Evolutionary conservation across 345 rosid genomes (phyloP), one percentile per base, ranked within the genome.

Genomic region (Hibiscus mutabilis): DNA sequence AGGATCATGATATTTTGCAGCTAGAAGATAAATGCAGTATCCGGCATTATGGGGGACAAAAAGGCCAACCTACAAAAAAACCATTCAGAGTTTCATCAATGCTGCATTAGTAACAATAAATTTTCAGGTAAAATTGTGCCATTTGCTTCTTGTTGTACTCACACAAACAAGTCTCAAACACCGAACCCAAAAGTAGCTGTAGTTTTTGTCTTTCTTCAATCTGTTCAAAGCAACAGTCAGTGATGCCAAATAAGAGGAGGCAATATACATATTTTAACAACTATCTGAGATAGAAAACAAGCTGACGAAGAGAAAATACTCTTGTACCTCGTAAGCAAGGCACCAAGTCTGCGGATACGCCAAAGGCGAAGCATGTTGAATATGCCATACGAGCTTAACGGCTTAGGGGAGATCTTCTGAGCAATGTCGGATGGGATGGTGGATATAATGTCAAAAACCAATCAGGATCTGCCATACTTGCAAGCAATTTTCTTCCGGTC

Each of bases 291-390:
- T 33, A 61, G 7, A 25, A 46, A 42, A 11, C 9, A 42, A 25
- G 37, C 37, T 24, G 18, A 10, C 14, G 55, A 44, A 22, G 29
- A 40, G 2, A 51, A 16, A 53, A 13, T 13, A 29, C 12, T 15
- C 3, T 11, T 53, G 18, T 80, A 94, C 97, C 97, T 86, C 51
- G 97, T 85, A 79, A 94, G 90, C 46, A 94, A 49, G 66, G 95
- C 88, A 81, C 99, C 81, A 52, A 94, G 97, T 88, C 99, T 87
- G 4, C 97, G 84, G 19, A 94, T 89, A 77, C 99, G 99, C 99
- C 99, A 92, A 0, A 92, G 97, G 66, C 99, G 91, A 73, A 94
- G 93, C 97, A 94, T 90, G 78, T 86, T 94, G 79, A 89, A 88
- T 2, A 86, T 79, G 51, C 93, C 97, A 78, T 90, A 94, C 0